phyloP scores from a whole-genome alignment of 805 yeast species.

The Metschnikowia cerradonensis region DNA sequence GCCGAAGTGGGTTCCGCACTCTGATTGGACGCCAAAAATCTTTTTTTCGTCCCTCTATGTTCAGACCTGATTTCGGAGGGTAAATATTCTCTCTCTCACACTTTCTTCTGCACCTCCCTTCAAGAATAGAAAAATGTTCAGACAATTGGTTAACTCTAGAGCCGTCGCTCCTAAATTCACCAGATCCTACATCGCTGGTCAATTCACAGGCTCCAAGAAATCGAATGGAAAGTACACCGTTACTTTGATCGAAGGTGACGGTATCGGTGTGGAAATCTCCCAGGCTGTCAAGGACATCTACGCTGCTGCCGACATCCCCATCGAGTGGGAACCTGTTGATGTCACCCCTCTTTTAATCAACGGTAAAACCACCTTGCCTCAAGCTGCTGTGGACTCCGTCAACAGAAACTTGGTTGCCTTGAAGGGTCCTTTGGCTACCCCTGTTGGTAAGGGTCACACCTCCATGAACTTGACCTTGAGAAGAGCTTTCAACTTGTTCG shows the following conservation, averaged over 20 bases:
- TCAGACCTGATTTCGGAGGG: slow-evolving; percentile 7
- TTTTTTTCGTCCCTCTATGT: slow-evolving; percentile 13
- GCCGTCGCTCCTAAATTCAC: slow-evolving; percentile 22
- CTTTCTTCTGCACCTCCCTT: slow-evolving; percentile 8
- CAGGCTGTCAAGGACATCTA: slow-evolving; percentile 90
- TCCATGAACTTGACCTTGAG: slow-evolving; percentile 96
- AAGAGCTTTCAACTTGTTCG: slow-evolving; percentile 93
- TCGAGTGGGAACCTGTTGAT: slow-evolving; percentile 95
- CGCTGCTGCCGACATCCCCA: slow-evolving; percentile 91
- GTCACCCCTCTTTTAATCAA: slow-evolving; percentile 90
- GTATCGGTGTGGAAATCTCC: slow-evolving; percentile 95
- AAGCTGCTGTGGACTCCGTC: slow-evolving; percentile 86
- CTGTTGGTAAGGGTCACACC: slow-evolving; percentile 98
- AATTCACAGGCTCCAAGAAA: slow-evolving; percentile 60
- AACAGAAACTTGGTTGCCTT: slow-evolving; percentile 91
- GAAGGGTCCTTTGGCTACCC: slow-evolving; percentile 98
- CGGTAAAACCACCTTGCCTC: slow-evolving; percentile 92
- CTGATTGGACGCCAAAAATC: slow-evolving; percentile 18
- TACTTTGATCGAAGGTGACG: slow-evolving; percentile 97
- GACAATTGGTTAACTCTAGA: slow-evolving; percentile 19
- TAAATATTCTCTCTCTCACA: slow-evolving; percentile 4
- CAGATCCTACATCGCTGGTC: slow-evolving; percentile 55
- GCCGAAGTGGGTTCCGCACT: slow-evolving; percentile 16
- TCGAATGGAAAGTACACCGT: slow-evolving; percentile 86
- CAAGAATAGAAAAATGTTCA: slow-evolving; percentile 16